These are phyloP conservation scores for Bothriochloa decipiens DNA, from an alignment of 176 grass and related monocot genomes.

Conservation along the genomic window DNA sequence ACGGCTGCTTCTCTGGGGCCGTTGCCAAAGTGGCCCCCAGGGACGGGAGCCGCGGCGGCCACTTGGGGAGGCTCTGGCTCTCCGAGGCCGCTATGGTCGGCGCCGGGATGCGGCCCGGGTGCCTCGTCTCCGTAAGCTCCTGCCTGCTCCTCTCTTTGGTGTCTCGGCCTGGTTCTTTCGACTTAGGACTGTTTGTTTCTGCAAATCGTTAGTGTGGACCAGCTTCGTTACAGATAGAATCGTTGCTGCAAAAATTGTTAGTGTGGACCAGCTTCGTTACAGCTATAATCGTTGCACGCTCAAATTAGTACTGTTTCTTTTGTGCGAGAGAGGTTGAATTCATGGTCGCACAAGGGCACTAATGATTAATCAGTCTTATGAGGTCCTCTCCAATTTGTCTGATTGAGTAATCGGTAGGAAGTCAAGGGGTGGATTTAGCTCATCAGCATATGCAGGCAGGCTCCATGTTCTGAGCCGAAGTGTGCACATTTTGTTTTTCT, in stretches of 20 bases:
- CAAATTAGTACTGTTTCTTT: background rate
- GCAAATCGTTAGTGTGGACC: background rate
- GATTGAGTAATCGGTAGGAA: background rate
- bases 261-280: background rate
- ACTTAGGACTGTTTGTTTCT: background rate
- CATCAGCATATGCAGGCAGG: background rate
- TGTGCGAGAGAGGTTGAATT: background rate
- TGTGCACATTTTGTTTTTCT: background rate
- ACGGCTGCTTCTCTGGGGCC: slow-evolving; percentile 41
- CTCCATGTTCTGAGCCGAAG: background rate
- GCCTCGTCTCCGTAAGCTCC: slow-evolving; percentile 63
- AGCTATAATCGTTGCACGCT: background rate
- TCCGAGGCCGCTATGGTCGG: slow-evolving; percentile 63
- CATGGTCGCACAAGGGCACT: background rate
- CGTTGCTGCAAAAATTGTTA: background rate
- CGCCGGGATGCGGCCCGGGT: slow-evolving; percentile 65
- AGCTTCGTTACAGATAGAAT: background rate
- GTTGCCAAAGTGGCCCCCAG: slow-evolving; percentile 50
- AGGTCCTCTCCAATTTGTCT: background rate
- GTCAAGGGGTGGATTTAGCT: background rate
- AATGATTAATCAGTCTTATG: background rate
- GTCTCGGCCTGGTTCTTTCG: background rate
- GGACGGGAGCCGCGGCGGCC: slow-evolving; percentile 29
- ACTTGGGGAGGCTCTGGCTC: slow-evolving; percentile 61
- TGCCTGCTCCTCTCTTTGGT: background rate